Percentiles rank a stretch among this genome's conserved stretches.
These are phyloP conservation scores for Alloteropsis semialata DNA, from an alignment of 176 grass and related monocot species.

Conservation along the genomic window DNA sequence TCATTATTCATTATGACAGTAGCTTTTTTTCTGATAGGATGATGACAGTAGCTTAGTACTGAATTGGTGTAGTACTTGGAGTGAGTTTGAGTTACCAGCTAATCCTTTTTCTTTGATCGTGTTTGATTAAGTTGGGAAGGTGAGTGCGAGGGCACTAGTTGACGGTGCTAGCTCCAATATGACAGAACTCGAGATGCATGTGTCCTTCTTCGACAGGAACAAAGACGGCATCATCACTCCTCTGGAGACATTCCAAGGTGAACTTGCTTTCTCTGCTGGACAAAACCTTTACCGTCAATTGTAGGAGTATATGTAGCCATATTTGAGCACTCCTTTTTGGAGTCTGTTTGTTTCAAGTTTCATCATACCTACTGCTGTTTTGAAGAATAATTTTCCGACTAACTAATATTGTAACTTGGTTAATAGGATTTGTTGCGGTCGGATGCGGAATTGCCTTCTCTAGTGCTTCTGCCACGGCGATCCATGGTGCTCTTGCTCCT, in stretches of 20 bases:
- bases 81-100: not conserved
- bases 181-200: slow-evolving; percentile 60
- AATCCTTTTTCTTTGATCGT: not conserved
- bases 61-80: not conserved
- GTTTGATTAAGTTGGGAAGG: not conserved
- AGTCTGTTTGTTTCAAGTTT: no score
- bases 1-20: no score
- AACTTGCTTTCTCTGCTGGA: not conserved
- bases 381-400: no score
- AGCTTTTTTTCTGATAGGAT: no score
- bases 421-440: slow-evolving; percentile 41
- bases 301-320: no score
- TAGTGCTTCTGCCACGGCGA: not conserved
- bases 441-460: slow-evolving; percentile 34
- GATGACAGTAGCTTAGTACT: not conserved
- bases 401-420: no score
- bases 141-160: not conserved
- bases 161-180: not conserved
- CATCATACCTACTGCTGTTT: no score
- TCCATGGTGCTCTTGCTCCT: slow-evolving; percentile 36
- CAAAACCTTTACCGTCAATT: no score
- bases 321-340: no score
- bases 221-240: slow-evolving; percentile 60
- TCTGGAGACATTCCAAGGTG: slow-evolving; percentile 52
- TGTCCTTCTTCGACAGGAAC: slow-evolving; percentile 58